Evolutionary conservation across 805 yeast species (phyloP), one percentile per base, ranked within the genome.

Genomic region (Hanseniaspora pseudoguilliermondii): DNA sequence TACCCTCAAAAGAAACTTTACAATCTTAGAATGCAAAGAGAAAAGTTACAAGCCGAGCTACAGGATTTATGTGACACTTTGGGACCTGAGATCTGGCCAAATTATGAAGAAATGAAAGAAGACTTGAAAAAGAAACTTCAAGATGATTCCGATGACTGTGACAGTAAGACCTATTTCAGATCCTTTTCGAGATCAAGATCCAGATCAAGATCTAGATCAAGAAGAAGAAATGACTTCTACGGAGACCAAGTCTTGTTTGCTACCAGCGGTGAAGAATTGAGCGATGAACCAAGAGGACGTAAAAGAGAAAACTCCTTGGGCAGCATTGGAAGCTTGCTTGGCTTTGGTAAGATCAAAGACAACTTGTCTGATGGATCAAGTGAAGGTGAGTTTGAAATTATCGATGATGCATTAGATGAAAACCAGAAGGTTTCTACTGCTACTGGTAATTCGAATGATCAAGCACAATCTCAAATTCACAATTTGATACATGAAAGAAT

Each of bases 21-120:
- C 41, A 67, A 82, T 57, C 70, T 93, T 60, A 81, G 86, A 61
- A 67, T 69, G 20, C 73, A 76, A 57, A 76, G 97, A 59, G 72
- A 72, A 53, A 75, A 75, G 59, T 73, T 91, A 55, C 79, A 86
- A 38, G 69, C 73, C 54, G 86, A 86, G 57, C 82, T 93, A 51
- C 88, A 96, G 0, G 84, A 80, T 49, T 71, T 84, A 25, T 87
- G 93, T 52, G 88, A 91, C 65, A 80, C 79, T 47, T 76, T 83
- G 57, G 98, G 97, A 0, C 95, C 96, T 5, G 77, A 79, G 61
- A 74, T 91, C 46, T 91, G 82, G 74, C 95, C 96, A 8, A 95
- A 91, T 68, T 86, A 90, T 68, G 83, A 83, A 18, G 66, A 65
- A 35, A 61, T 64, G 57, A 55, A 43, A 21, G 46, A 20, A 13